A percentile compares a stretch with the other conserved stretches of the same genome.
Evolutionary conservation across 2,329 filamentous ascomycete species (phyloP).

Genomic region (Ophiostoma angusticollis): DNA sequence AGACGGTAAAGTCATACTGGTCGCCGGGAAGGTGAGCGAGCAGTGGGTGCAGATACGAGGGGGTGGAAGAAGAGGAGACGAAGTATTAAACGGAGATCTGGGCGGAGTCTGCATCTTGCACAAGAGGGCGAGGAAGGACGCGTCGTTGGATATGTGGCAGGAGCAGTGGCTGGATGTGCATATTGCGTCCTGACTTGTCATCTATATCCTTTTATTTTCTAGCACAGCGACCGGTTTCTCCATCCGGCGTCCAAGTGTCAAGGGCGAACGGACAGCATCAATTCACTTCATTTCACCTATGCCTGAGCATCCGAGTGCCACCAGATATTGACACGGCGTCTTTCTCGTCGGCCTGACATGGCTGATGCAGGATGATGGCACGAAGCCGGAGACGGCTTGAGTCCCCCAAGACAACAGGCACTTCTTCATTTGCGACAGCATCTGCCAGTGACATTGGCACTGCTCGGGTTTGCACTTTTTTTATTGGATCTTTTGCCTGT

Average conservation of each 20-base stretch:
- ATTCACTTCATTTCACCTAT: constrained; percentile 3
- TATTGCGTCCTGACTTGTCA: not conserved
- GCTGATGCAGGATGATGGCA: no score
- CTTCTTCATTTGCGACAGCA: no score
- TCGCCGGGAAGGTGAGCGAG: no score
- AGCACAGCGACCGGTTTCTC: constrained; percentile 11
- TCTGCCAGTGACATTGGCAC: no score
- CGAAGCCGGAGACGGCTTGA: no score
- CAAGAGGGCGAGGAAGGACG: not conserved
- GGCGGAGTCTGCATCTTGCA: not conserved
- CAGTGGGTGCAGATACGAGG: no score
- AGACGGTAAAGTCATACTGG: no score
- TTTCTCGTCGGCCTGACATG: no score
- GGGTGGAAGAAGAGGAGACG: not conserved
- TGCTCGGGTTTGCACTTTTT: no score
- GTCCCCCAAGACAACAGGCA: no score
- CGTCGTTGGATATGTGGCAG: constrained; percentile 8
- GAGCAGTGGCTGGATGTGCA: not conserved
- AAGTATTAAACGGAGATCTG: not conserved
- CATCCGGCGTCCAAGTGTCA: constrained; percentile 2
- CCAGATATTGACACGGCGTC: no score
- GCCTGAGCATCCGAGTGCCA: constrained; percentile 1
- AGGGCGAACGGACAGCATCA: constrained; percentile 8
- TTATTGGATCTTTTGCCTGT: no score
- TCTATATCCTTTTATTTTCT: constrained; percentile 8